Evolutionary conservation across 192 early-diverging fungal genomes (phyloP).

Genomic region (Anaeromyces robustus): DNA sequence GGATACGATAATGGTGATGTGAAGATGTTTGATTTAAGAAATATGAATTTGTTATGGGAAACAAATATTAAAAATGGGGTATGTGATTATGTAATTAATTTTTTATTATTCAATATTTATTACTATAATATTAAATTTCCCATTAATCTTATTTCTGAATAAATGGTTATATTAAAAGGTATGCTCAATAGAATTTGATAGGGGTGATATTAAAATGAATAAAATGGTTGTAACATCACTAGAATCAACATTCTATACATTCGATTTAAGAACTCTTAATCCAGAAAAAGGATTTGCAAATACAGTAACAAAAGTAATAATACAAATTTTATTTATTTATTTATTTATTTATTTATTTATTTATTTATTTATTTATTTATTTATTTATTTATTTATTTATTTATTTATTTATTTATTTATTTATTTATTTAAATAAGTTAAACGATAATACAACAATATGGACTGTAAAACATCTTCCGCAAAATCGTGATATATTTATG

Average conservation of each 20-base stretch:
- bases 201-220: constrained; percentile 32
- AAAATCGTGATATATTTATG: constrained; percentile 47
- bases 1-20: constrained; percentile 66
- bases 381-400: no score
- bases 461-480: constrained; percentile 44
- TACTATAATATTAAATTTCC: no score
- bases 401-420: no score
- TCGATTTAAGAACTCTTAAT: constrained; percentile 37
- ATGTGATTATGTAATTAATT: not conserved
- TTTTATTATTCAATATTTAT: not conserved
- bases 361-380: no score
- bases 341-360: no score
- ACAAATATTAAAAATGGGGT: constrained; percentile 58
- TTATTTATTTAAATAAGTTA: no score
- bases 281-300: constrained; percentile 23
- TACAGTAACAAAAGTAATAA: constrained; percentile 18
- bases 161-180: constrained; percentile 9
- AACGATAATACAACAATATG: constrained; percentile 43
- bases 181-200: constrained; percentile 34
- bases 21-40: constrained; percentile 47
- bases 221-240: constrained; percentile 37
- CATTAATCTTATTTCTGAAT: no score
- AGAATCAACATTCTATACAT: constrained; percentile 28
- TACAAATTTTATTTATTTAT: not conserved
- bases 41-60: constrained; percentile 40